Evolutionary conservation across 768 basidiomycete species (phyloP), one percentile per base, ranked within the genome.

Genomic region (Infundibulicybe gibba): DNA sequence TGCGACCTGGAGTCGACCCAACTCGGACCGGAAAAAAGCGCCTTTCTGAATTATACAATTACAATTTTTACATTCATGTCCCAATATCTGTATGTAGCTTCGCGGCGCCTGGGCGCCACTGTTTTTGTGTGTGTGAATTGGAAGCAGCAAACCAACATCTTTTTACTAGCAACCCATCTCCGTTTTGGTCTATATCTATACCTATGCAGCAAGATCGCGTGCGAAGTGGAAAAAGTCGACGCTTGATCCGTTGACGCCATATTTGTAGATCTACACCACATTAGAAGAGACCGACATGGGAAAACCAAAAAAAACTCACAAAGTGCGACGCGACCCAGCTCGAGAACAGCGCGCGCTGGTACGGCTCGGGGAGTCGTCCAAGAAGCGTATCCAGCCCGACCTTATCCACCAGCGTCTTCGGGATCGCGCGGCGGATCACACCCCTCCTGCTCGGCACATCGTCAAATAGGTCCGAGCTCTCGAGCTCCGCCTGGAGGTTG

Each of bases 161-260:
- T n/a, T n/a, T n/a, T n/a, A n/a, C n/a, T n/a, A n/a, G n/a, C n/a
- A n/a, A n/a, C n/a, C n/a, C n/a, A n/a, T n/a, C n/a, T n/a, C n/a
- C n/a, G n/a, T n/a, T n/a, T n/a, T n/a, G n/a, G n/a, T n/a, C n/a
- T n/a, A n/a, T n/a, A n/a, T n/a, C n/a, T n/a, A n/a, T n/a, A n/a
- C 25, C 8, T 25, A n/a, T 38, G 35, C 53, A 33, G 82, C 75
- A 41, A 90, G 79, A 49, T 85, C 86, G 44, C 88, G 72, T 41
- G 86, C 89, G 69, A 94, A 97, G 66, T 92, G 90, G 87, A 94
- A 93, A 75, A 97, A 98, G 69, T 97, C 87, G 19, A 98, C 92
- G 49, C 88, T 92, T 3, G 87, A 89, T 11, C 81, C 90, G 51
- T 82, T 84, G 40, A 98, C 87, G 25, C 92, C 92, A 55, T 90